phyloP scores from a whole-genome alignment of 2,329 filamentous ascomycete genomes.

The Microcyclospora tardicrescens region DNA sequence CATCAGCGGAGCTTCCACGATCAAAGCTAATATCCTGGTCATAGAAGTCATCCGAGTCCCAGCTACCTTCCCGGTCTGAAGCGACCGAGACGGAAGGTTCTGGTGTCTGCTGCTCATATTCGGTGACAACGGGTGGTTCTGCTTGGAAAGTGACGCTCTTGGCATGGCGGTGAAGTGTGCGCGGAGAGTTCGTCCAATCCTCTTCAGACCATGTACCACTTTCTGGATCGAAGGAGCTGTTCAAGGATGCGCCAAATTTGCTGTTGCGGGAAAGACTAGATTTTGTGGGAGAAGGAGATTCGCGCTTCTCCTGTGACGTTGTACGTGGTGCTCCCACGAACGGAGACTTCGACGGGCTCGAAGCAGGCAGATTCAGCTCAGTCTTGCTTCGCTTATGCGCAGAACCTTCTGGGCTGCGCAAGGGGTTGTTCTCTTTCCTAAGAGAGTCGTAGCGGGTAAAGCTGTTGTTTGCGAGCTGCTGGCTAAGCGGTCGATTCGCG shows the following conservation, averaged over 20 bases:
- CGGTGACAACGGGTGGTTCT: slow-evolving; percentile 84
- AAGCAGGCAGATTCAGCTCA: slow-evolving; percentile 43
- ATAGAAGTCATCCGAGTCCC: slow-evolving; percentile 63
- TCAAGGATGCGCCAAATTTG: slow-evolving; percentile 43
- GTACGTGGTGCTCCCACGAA: slow-evolving; percentile 15
- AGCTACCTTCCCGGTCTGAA: slow-evolving; percentile 82
- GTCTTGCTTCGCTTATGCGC: slow-evolving; percentile 40
- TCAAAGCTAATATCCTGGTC: slow-evolving; percentile 54
- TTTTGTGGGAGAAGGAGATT: slow-evolving; percentile 69
- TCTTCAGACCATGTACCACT: slow-evolving; percentile 57
- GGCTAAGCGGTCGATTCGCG: slow-evolving; percentile 43
- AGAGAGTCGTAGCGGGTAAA: slow-evolving; percentile 46
- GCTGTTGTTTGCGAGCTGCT: slow-evolving; percentile 56
- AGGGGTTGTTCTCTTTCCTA: slow-evolving; percentile 25
- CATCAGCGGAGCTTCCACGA: slow-evolving; percentile 46
- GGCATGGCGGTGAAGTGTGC: slow-evolving; percentile 64
- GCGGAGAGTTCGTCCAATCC: slow-evolving; percentile 47
- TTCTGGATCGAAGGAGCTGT: slow-evolving; percentile 50
- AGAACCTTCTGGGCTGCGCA: slow-evolving; percentile 15
- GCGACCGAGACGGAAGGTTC: slow-evolving; percentile 77
- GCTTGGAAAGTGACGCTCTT: slow-evolving; percentile 97
- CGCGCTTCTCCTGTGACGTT: slow-evolving; percentile 46
- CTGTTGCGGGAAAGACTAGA: slow-evolving; percentile 65
- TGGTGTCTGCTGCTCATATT: slow-evolving; percentile 96
- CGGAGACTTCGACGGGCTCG: slow-evolving; percentile 31